Evolutionary conservation across 1,284 basidiomycete genomes (phyloP).

Genomic region (Rhodotorula sp.): DNA sequence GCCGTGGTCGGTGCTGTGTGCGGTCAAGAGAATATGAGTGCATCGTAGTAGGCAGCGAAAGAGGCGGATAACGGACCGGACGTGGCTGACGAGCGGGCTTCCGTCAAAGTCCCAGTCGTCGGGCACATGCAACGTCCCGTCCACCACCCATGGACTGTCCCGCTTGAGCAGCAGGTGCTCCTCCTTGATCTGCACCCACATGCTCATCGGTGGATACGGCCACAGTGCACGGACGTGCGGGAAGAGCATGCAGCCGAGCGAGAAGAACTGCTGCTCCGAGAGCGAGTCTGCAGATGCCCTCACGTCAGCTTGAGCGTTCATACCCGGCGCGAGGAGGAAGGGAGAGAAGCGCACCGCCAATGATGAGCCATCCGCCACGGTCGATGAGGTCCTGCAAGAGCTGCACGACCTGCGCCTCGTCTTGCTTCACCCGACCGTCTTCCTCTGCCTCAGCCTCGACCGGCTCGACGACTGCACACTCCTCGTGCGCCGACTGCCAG

Average conservation of each 20-base stretch:
- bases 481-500: conserved; percentile 1
- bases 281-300: conserved; percentile 5
- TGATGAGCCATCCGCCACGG: conserved; percentile 10
- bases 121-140: background rate
- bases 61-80: background rate
- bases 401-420: background rate
- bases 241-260: conserved; percentile 9
- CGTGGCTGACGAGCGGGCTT: conserved; percentile 5
- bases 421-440: background rate
- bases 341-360: conserved; percentile 5
- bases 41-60: background rate
- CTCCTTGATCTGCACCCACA: conserved; percentile 9
- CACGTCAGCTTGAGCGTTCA: background rate
- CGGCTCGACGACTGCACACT: background rate
- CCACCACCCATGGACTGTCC: background rate
- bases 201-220: background rate
- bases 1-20: conserved; percentile 11
- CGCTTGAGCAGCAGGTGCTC: conserved; percentile 5
- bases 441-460: background rate
- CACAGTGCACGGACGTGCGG: conserved; percentile 10
- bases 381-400: conserved; percentile 3
- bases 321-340: too few relatives aligned
- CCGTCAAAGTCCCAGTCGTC: background rate
- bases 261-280: conserved; percentile 14
- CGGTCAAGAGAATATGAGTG: background rate